Percentiles rank a stretch among this genome's conserved stretches.
Conservation (phyloP, 129 eudicot genomes). For the Heracleum sosnowskyi region DNA sequence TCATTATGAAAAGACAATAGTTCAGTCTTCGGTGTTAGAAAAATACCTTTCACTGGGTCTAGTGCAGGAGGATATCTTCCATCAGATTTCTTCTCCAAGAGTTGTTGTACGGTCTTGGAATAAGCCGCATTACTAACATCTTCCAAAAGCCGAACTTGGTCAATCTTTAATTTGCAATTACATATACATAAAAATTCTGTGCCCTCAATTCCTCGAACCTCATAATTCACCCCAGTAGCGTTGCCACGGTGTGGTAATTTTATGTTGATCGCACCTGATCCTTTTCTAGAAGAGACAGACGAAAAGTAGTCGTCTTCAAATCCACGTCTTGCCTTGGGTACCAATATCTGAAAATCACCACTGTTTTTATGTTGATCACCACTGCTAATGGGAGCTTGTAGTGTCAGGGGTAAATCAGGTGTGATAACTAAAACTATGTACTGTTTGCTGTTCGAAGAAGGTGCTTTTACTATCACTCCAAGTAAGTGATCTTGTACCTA, state of each 20-base stretch:
- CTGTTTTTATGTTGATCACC: slow-evolving; percentile 30
- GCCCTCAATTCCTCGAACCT: slow-evolving; percentile 69
- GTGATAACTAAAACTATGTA: slow-evolving; percentile 78
- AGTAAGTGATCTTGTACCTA: slow-evolving; percentile 94
- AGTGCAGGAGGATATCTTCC: slow-evolving; percentile 94
- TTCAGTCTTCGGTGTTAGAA: not conserved
- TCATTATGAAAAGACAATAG: not conserved
- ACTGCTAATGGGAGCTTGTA: slow-evolving; percentile 25
- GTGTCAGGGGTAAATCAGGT: slow-evolving; percentile 51
- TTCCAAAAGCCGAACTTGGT: slow-evolving; percentile 85
- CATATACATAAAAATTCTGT: slow-evolving; percentile 74
- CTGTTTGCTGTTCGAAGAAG: slow-evolving; percentile 53
- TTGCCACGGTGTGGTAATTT: slow-evolving; percentile 75
- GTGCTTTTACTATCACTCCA: slow-evolving; percentile 77
- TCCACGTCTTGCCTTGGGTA: slow-evolving; percentile 82
- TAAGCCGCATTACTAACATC: slow-evolving; percentile 74
- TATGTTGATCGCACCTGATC: slow-evolving; percentile 63
- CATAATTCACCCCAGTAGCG: slow-evolving; percentile 78
- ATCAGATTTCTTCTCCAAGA: slow-evolving; percentile 51
- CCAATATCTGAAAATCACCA: slow-evolving; percentile 48
- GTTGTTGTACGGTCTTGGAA: slow-evolving; percentile 63
- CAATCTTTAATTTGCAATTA: slow-evolving; percentile 62
- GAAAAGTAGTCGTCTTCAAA: slow-evolving; percentile 84
- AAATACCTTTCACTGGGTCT: slow-evolving; percentile 82
- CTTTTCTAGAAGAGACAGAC: slow-evolving; percentile 63